Evolutionary conservation across 1,139 yeast genomes (phyloP), one percentile per base, ranked within the genome.

Genomic region (Candida sanyaensis): DNA sequence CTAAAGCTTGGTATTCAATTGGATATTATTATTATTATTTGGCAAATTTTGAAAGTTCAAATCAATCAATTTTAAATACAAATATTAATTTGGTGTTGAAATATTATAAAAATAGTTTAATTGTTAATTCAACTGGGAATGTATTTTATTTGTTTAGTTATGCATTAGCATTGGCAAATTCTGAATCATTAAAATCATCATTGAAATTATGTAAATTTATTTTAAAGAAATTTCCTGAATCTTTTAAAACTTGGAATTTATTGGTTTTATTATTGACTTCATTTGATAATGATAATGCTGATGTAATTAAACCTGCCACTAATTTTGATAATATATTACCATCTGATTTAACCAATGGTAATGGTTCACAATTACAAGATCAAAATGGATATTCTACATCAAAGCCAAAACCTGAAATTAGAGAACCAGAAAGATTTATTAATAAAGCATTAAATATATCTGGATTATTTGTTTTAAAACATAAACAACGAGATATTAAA

Each of bases 171-270:
- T 63, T 75, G 48, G 66, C 78, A 1, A 62, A 69, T 52, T 55
- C 57, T 24, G 57, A 64, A 6, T 55, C 64, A 11, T 51, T 68
- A 27, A 56, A 57, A 28, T 63, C 65, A n/a, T 62, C 78, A 21
- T 50, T 66, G 24, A 74, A 68, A 53, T 62, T 75, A 49, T 68
- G 75, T 55, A 75, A 75, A 52, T 75, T 73, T 51, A 73, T 73
- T 13, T 64, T 75, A 58, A 73, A 72, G 49, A 66, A 68, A 53
- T 73, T 60, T 48, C 79, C 79, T 0, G 77, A 75, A 52, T 66
- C 73, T 4, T 75, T 75, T 62, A 70, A 68, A 50, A 71, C 78
- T 0, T 75, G 80, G 80, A 75, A 75, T 53, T 64, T 75, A 51
- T 60, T 75, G 50, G 71, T 69, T 0, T 65, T 75, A 43, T 53